These are phyloP conservation scores for Hebeloma cylindrosporum DNA, from an alignment of 768 basidiomycete genomes.

Conservation along the genomic window DNA sequence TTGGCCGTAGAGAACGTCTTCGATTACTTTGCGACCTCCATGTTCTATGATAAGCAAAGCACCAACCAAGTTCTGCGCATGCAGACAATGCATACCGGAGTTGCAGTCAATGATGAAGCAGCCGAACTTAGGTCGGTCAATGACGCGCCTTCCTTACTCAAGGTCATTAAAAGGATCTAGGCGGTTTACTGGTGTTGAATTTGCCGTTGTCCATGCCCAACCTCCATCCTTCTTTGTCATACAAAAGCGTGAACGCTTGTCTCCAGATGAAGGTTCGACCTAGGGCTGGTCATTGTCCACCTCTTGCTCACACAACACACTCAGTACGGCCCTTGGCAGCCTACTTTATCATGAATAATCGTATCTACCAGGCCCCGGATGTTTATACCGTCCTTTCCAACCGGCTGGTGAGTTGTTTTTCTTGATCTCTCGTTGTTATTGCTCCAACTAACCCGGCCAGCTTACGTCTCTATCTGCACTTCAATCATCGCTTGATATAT, in stretches of 20 bases:
- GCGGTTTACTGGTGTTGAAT: conserved; percentile 86
- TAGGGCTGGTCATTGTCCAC: conserved; percentile 1
- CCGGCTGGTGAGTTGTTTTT: conserved; percentile 56
- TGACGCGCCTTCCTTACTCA: not conserved
- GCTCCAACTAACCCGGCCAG: conserved; percentile 35
- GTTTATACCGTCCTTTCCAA: conserved; percentile 83
- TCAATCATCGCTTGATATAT: conserved; percentile 72
- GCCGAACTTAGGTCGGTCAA: conserved; percentile 79
- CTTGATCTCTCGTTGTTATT: conserved; percentile 5
- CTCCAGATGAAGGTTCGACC: conserved; percentile 75
- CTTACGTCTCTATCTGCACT: conserved; percentile 69
- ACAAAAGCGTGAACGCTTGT: conserved; percentile 83
- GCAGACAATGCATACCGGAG: conserved; percentile 89
- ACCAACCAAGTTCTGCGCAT: conserved; percentile 91
- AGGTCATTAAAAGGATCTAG: conserved; percentile 36
- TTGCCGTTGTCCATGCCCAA: conserved; percentile 76
- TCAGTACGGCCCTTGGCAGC: conserved; percentile 75
- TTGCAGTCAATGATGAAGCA: conserved; percentile 73
- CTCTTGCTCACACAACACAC: conserved; percentile 9
- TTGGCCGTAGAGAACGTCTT: conserved; percentile 78
- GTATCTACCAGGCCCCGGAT: conserved; percentile 87
- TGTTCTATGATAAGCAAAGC: conserved; percentile 94
- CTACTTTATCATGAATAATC: conserved; percentile 87
- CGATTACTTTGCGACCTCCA: conserved; percentile 87
- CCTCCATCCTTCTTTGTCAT: conserved; percentile 86